Evolutionary conservation across 768 basidiomycete species (phyloP).

Genomic region (Ramaria rubella): DNA sequence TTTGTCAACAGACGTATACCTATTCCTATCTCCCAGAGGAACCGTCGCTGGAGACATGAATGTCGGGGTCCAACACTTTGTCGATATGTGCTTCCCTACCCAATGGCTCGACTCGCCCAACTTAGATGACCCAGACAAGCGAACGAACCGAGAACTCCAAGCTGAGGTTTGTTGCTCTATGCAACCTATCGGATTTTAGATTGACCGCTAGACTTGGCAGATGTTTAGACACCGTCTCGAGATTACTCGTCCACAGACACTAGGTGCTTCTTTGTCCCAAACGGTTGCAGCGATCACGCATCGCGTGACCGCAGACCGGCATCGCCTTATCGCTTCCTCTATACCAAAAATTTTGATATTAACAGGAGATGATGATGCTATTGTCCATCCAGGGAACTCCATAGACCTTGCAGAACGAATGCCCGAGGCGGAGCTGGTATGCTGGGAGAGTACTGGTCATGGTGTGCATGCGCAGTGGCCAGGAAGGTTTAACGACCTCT

Average conservation of each 20-base stretch:
- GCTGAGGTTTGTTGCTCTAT: constrained; percentile 46
- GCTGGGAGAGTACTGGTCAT: constrained; percentile 63
- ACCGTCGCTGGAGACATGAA: no score
- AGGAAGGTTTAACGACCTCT: constrained; percentile 44
- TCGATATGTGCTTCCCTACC: constrained; percentile 53
- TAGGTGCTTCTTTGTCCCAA: constrained; percentile 63
- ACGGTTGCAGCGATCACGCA: constrained; percentile 65
- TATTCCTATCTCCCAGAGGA: no score
- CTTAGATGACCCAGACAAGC: constrained; percentile 45
- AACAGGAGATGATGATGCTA: constrained; percentile 60
- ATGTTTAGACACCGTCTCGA: constrained; percentile 37
- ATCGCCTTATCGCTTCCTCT: constrained; percentile 41
- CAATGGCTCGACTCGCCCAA: constrained; percentile 55
- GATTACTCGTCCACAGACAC: constrained; percentile 50
- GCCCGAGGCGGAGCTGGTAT: constrained; percentile 45
- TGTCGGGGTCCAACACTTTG: no score
- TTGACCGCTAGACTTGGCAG: constrained; percentile 33
- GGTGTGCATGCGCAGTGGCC: constrained; percentile 46
- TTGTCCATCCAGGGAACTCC: constrained; percentile 50
- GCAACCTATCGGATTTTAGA: no score
- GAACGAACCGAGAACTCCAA: constrained; percentile 61
- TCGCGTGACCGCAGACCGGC: constrained; percentile 41
- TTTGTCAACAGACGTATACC: no score
- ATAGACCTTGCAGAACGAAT: constrained; percentile 47
- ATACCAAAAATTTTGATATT: constrained; percentile 63